These are phyloP conservation scores for Neurospora sp. DNA, from an alignment of 495 filamentous ascomycete genomes.

Conservation along the genomic window DNA sequence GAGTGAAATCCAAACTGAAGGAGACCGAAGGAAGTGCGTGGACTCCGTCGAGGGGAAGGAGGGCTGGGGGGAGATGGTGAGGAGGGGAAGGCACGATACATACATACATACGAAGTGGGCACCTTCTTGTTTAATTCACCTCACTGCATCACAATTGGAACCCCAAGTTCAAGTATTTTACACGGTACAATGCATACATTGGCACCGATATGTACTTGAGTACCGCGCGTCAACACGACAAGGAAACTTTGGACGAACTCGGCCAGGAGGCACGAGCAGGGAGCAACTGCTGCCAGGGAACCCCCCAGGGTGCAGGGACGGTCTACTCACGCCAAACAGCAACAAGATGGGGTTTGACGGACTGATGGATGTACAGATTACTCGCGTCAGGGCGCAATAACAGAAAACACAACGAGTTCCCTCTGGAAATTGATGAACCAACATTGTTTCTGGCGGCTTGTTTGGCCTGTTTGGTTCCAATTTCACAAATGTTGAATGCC, in stretches of 20 bases:
- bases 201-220: not conserved
- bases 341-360: not conserved
- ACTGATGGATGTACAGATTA: not conserved
- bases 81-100: not conserved
- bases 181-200: not conserved
- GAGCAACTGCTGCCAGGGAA: not conserved
- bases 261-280: not conserved
- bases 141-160: not conserved
- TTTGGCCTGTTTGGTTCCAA: not conserved
- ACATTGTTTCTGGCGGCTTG: not conserved
- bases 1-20: not conserved
- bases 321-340: not conserved
- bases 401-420: not conserved
- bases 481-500: slow-evolving; percentile 26
- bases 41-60: not conserved
- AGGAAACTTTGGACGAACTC: not conserved
- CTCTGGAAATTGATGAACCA: not conserved
- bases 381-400: not conserved
- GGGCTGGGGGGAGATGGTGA: not conserved
- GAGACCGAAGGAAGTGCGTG: not conserved
- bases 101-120: not conserved
- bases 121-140: not conserved
- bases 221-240: not conserved
- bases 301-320: not conserved
- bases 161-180: not conserved